Evolutionary conservation across 2,329 filamentous ascomycete species (phyloP), one percentile per base, ranked within the genome.

Genomic region (Pestalotiopsis sp.): DNA sequence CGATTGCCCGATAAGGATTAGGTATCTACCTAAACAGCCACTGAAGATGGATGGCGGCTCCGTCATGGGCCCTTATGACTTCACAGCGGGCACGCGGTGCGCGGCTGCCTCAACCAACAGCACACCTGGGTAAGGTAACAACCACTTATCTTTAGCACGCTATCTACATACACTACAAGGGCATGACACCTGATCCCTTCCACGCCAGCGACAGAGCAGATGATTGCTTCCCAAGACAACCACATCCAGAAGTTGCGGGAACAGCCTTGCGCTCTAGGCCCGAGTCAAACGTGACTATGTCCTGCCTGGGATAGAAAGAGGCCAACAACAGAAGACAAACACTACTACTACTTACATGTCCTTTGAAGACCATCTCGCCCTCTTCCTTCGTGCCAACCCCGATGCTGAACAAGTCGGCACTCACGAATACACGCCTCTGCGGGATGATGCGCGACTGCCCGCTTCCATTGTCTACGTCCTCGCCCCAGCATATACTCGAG

Each of bases 31-130:
- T 17, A 52, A 11, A 22, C 22, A 52, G 44, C 17, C 44, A 9
- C 20, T 52, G 17, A n/a, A n/a, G 44, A 52, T 20, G 44, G 17
- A n/a, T 20, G 17, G 6, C 17, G 20, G 17, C n/a, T 52, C 7
- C 17, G 17, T 52, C 17, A 22, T 35, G 24, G 22, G 56, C 13
- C 22, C 56, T 26, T 52, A 68, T 65, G 61, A 55, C 40, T 63
- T 63, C 60, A 67, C 65, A 48, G 30, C n/a, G 30, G 66, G 62
- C 67, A 68, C 67, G 67, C 67, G 67, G 26, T 66, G 63, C 58
- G 57, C 67, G 64, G 67, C 40, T 66, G 64, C 64, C 66, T 65
- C 62, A 35, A 39, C n/a, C 62, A 35, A 39, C n/a, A 40, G 58
- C 58, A 38, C 58, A 35, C 30, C n/a, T 9, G 17, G 5, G 14